Evolutionary conservation across 2,329 filamentous ascomycete species (phyloP).

Genomic region (Sporothrix variecibatus): DNA sequence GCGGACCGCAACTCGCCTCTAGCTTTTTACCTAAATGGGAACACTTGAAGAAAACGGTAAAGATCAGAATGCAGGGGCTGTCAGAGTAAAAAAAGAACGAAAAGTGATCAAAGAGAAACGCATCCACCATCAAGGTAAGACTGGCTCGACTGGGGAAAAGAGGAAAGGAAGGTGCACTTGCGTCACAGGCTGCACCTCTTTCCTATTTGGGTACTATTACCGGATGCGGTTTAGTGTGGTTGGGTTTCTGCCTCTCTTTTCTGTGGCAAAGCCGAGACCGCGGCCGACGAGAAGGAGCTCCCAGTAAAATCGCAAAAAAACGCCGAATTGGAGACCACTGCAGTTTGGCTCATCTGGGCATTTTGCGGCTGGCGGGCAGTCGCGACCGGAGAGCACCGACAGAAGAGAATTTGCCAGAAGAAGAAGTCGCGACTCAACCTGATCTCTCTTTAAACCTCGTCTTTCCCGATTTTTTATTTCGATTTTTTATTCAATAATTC

Average conservation of each 20-base stretch:
- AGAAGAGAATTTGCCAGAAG: not conserved
- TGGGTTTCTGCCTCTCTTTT: not conserved
- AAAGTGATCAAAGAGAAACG: not conserved
- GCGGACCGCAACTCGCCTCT: not conserved
- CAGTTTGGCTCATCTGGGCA: not conserved
- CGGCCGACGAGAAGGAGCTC: conserved; percentile 3
- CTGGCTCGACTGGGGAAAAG: not conserved
- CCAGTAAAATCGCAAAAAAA: conserved; percentile 3
- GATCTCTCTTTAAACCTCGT: not conserved
- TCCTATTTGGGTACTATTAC: conserved; percentile 32
- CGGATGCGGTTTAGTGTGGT: conserved; percentile 22
- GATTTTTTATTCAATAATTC: not conserved
- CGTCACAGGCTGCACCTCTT: conserved; percentile 23
- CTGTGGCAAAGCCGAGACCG: conserved; percentile 24
- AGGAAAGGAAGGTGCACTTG: not conserved
- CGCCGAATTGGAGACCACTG: not conserved
- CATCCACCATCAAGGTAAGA: conserved; percentile 12
- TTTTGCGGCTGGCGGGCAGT: conserved; percentile 9
- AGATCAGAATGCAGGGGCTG: not conserved
- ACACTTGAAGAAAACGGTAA: conserved; percentile 27
- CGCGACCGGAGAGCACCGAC: conserved; percentile 14
- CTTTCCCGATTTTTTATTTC: not conserved
- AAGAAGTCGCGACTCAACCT: not conserved
- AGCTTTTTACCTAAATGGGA: conserved; percentile 24
- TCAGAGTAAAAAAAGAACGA: not conserved